phyloP scores from a whole-genome alignment of 2,329 filamentous ascomycete species.

The Chaetomiaceae sp. region DNA sequence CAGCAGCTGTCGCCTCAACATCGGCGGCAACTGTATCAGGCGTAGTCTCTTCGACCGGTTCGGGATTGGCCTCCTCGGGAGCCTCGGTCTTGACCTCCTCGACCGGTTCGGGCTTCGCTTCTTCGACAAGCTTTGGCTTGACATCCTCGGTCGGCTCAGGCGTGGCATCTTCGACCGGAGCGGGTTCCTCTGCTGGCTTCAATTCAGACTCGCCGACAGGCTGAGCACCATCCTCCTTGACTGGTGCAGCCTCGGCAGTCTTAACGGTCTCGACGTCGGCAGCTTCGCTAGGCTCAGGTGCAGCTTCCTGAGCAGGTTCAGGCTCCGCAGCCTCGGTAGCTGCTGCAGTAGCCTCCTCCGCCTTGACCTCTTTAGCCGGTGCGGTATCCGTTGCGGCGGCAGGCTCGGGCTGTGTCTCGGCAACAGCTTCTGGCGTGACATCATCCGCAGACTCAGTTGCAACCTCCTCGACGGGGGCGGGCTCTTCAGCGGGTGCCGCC shows the following conservation, averaged over 20 bases:
- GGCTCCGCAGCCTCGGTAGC: not conserved
- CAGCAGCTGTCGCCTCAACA: constrained; percentile 1
- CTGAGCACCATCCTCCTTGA: not conserved
- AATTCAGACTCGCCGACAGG: not conserved
- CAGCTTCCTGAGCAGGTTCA: not conserved
- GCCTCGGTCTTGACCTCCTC: constrained; percentile 23
- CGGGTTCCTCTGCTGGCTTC: not conserved
- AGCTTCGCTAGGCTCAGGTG: not conserved
- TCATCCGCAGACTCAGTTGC: no score
- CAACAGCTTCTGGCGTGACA: not conserved
- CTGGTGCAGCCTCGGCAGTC: not conserved
- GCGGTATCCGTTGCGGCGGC: not conserved
- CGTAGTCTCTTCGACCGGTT: not conserved
- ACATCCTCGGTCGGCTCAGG: constrained; percentile 17
- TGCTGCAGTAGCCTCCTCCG: not conserved
- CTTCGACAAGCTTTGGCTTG: constrained; percentile 17
- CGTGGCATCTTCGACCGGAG: constrained; percentile 18
- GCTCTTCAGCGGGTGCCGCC: no score
- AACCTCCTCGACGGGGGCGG: no score
- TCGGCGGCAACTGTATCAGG: not conserved
- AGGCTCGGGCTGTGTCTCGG: not conserved
- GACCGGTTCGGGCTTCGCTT: constrained; percentile 31
- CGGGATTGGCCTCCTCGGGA: not conserved
- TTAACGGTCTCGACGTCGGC: not conserved
- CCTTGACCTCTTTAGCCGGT: not conserved